Base-by-base conservation (phyloP, 2,329 filamentous ascomycete genomes). In the Aspergillus persii region DNA sequence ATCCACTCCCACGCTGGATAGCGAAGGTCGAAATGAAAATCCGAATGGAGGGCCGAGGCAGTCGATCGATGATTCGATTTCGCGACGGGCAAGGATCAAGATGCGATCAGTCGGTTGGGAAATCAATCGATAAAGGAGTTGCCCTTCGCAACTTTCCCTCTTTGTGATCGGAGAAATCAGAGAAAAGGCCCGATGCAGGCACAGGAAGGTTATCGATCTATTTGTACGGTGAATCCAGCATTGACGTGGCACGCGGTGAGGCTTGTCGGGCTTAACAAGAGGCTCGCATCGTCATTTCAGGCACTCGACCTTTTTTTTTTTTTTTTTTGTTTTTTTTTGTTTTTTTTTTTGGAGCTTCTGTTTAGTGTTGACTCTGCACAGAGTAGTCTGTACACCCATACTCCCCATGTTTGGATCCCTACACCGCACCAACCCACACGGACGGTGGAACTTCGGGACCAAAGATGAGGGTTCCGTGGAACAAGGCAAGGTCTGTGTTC, bases 191-290 rank as follows among this genome's bases (percentile, higher is more conserved):
- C 52, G 39, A 49, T 56, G 57, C 60, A 62, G 57, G 60, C 60
- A 60, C 57, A 29, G 31, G 47, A 57, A 62, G 51, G 54, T 50
- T 57, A 60, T 55, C 36, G 29, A 31, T 30, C 23, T 29, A 18
- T 57, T 39, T 41, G 30, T 23, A 29, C 51, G 50, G 49, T 44
- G 41, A 54, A 56, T 60, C 47, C 36, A 56, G 33, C 53, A 30
- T 57, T 60, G 58, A 60, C 58, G 58, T 60, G 58, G 58, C 58
- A 60, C 46, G 27, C 44, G 26, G 44, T 47, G 44, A 47, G 44
- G 44, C 44, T 47, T 47, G 44, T 47, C 18, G 27, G 44, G 44
- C 44, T 47, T 47, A 23, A 47, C 44, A 47, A 26, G 44, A 47
- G 18, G 44, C 15, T 26, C 18, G 18, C 18, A 26, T 9, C 44